Evolutionary conservation across 208 protist species (phyloP).

Genomic region (Phytomonas francai): DNA sequence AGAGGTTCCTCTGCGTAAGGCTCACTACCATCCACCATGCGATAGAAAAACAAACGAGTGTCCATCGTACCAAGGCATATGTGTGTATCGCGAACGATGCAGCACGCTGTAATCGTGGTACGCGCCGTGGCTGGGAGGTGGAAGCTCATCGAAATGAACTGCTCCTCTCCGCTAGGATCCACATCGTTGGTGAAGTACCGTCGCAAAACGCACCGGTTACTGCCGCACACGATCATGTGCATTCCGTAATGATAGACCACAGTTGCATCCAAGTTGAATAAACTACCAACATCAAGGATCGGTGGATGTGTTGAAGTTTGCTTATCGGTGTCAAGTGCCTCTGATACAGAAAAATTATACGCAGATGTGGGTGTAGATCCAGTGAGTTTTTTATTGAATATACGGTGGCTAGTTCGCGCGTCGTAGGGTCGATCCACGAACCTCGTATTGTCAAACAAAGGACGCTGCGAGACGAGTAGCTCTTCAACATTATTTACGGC

Average conservation of each 20-base stretch:
- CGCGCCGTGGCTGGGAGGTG: constrained; percentile 24
- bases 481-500: constrained; percentile 41
- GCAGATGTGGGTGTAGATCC: neutral
- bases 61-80: constrained; percentile 74
- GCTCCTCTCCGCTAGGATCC: constrained; percentile 56
- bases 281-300: neutral
- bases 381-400: neutral
- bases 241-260: constrained; percentile 32
- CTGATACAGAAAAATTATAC: neutral
- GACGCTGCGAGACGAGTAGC: constrained; percentile 15
- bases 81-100: constrained; percentile 71
- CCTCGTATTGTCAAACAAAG: neutral
- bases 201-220: constrained; percentile 51
- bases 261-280: constrained; percentile 14
- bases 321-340: constrained; percentile 21
- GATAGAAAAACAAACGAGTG: constrained; percentile 66
- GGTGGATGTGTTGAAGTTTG: neutral
- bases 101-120: constrained; percentile 64
- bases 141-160: constrained; percentile 41
- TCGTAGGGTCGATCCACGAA: neutral
- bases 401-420: neutral
- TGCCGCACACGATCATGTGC: constrained; percentile 49
- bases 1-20: constrained; percentile 55
- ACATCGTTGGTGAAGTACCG: constrained; percentile 28
- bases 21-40: constrained; percentile 42